A percentile compares a stretch with the other conserved stretches of the same genome.
Conservation (phyloP, 257 asterid genomes). For the Nicotiana obtusifolia region DNA sequence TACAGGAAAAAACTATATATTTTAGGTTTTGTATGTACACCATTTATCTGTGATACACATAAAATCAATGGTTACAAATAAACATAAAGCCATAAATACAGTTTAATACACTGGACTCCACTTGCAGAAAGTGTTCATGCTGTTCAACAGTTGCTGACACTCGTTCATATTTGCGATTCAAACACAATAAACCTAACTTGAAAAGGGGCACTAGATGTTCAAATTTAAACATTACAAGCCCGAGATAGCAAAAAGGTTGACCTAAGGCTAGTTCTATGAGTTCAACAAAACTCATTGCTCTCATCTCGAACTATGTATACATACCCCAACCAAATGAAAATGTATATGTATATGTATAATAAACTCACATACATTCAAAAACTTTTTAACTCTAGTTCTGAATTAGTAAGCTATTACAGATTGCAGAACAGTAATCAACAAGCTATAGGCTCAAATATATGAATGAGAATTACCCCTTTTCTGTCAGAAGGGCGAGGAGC, state of each 20-base stretch:
- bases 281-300: too few species aligned
- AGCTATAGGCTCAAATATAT: not conserved
- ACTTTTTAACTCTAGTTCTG: too few species aligned
- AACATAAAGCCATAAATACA: not conserved
- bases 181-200: not conserved
- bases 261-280: too few species aligned
- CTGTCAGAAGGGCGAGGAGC: constrained; percentile 84
- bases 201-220: not conserved
- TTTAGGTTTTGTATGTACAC: not conserved
- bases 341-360: too few species aligned
- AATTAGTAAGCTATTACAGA: too few species aligned
- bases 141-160: not conserved
- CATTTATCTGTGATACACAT: not conserved
- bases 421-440: not conserved
- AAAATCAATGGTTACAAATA: not conserved
- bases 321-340: too few species aligned
- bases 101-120: not conserved
- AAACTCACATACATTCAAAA: too few species aligned
- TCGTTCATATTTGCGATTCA: not conserved
- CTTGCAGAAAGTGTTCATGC: not conserved
- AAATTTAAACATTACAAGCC: not conserved
- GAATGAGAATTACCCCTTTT: constrained; percentile 61
- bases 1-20: too few species aligned
- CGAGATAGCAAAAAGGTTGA: too few species aligned
- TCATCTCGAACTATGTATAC: too few species aligned